Conservation (phyloP, 2,329 filamentous ascomycete species). For the Diatrype stigma region DNA sequence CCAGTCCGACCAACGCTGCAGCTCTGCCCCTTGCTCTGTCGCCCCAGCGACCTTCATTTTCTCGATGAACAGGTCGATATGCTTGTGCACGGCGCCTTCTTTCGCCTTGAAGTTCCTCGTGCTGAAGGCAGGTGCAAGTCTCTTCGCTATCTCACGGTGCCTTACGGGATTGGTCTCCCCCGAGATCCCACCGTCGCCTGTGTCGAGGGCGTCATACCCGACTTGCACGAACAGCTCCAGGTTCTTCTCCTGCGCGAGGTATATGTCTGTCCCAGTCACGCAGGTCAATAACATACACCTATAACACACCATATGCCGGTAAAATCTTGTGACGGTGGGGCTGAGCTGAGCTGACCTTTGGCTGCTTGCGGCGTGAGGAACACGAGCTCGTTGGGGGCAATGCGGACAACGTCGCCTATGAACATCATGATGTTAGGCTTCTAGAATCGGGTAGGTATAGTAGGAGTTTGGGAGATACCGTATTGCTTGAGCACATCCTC, state of each 20-base stretch:
- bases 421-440: not conserved
- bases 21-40: conserved; percentile 1
- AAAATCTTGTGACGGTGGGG: not conserved
- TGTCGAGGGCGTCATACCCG: conserved; percentile 1
- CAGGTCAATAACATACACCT: not conserved
- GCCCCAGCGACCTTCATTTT: conserved; percentile 5
- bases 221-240: conserved; percentile 4
- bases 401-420: conserved; percentile 13
- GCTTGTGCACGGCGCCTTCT: conserved; percentile 4
- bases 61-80: conserved; percentile 9
- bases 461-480: not conserved
- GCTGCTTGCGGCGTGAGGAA: conserved; percentile 9
- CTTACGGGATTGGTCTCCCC: conserved; percentile 6
- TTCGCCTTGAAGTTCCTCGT: conserved; percentile 2
- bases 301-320: no score
- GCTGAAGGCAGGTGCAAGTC: conserved; percentile 7
- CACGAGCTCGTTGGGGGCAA: conserved; percentile 14
- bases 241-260: conserved; percentile 1
- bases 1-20: conserved; percentile 16
- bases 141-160: conserved; percentile 7
- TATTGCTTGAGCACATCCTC: conserved; percentile 3
- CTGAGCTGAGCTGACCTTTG: not conserved
- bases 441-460: not conserved
- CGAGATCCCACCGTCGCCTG: conserved; percentile 3
- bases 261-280: conserved; percentile 3